A percentile compares a stretch with the other conserved stretches of the same genome.
These are phyloP conservation scores for Vaccinium vitisidaea DNA, from an alignment of 148 eudicot species.

Conservation along the genomic window DNA sequence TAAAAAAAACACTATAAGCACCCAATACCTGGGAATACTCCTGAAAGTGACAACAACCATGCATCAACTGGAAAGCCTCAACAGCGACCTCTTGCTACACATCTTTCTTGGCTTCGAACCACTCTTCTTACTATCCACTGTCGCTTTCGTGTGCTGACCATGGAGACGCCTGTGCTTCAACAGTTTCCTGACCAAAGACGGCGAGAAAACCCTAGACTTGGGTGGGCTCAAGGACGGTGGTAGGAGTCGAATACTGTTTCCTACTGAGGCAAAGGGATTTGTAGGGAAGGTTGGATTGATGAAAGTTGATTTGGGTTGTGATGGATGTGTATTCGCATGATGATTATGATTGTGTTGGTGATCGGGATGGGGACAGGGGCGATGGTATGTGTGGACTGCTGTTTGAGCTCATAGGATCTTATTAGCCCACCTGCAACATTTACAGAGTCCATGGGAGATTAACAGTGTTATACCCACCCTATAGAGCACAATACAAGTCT, in stretches of 20 bases:
- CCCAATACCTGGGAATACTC: no score
- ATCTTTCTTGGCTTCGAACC: background rate
- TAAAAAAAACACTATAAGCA: no score
- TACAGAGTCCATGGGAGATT: background rate
- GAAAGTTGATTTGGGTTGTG: background rate
- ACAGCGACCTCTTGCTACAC: background rate
- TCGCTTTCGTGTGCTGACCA: background rate
- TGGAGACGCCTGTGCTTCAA: background rate
- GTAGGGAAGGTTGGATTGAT: background rate
- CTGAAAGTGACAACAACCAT: no score
- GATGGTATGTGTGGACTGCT: no score
- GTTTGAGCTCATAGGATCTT: background rate
- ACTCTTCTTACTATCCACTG: background rate
- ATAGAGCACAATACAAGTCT: background rate
- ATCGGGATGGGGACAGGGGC: background rate
- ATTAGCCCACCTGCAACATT: background rate
- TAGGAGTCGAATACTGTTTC: background rate
- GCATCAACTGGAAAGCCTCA: background rate
- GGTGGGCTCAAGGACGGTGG: background rate
- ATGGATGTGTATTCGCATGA: background rate
- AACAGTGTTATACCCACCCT: background rate
- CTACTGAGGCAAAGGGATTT: no score
- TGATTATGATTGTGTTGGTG: background rate
- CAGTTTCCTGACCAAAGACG: background rate
- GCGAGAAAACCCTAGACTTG: background rate